A percentile compares a stretch with the other conserved stretches of the same genome.
Evolutionary conservation across 139 green algal genomes (phyloP).

Genomic region (Tetratostichococcus sp.): DNA sequence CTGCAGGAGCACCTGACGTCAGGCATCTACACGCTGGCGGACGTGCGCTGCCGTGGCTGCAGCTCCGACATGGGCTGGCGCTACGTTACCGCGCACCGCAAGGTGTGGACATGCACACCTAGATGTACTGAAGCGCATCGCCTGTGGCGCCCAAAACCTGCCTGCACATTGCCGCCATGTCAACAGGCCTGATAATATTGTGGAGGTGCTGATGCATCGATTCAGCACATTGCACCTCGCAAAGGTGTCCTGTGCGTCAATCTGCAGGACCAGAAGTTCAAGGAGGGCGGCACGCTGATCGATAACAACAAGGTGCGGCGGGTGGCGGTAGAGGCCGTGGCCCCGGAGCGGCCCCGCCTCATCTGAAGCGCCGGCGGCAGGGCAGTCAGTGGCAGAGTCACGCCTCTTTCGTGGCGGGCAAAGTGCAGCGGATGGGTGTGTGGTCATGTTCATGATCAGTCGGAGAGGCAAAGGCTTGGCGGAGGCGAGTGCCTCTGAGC

Average conservation of each 20-base stretch:
- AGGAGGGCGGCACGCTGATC: constrained; percentile 24
- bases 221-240: not conserved
- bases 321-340: not conserved
- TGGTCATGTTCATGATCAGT: too few species aligned
- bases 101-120: not conserved
- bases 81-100: constrained; percentile 30
- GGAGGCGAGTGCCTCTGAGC: too few species aligned
- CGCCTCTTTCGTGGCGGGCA: too few species aligned
- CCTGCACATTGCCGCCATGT: too few species aligned
- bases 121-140: not conserved
- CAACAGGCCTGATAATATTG: too few species aligned
- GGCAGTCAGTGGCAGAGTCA: too few species aligned
- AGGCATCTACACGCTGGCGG: constrained; percentile 34
- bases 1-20: constrained; percentile 25
- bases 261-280: constrained; percentile 41
- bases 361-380: too few species aligned
- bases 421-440: too few species aligned
- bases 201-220: too few species aligned
- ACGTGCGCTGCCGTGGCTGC: constrained; percentile 40
- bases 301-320: not conserved
- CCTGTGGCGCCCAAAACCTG: too few species aligned
- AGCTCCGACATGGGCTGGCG: constrained; percentile 30
- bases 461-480: too few species aligned
- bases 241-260: too few species aligned
- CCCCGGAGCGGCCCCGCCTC: not conserved